Percentiles rank a stretch among this genome's conserved stretches.
Evolutionary conservation across 352 stramenopile genomes (phyloP).

Genomic region (Aphanomyces astaci): DNA sequence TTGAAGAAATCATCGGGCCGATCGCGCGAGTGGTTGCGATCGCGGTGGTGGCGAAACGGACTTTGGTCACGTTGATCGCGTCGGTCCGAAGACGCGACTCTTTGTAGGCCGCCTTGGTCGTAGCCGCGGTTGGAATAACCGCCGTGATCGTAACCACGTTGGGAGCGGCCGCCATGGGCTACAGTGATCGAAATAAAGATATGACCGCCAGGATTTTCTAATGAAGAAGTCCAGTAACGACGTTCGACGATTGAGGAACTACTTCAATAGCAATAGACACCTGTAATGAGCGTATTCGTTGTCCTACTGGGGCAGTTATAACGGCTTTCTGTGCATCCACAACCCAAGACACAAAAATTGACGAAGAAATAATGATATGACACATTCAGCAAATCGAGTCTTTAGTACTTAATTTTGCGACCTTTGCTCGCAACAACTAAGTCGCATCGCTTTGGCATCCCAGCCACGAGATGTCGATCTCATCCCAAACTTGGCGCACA

Average conservation of each 20-base stretch:
- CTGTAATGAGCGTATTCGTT: background rate
- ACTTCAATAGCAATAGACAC: background rate
- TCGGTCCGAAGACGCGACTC: no score
- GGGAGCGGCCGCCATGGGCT: no score
- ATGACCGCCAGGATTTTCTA: background rate
- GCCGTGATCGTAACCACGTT: no score
- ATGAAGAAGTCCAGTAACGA: background rate
- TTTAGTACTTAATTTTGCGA: slow-evolving; percentile 1
- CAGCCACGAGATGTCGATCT: background rate
- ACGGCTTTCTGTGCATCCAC: background rate
- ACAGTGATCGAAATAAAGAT: background rate
- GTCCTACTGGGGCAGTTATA: background rate
- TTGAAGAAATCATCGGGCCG: no score
- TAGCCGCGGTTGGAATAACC: no score
- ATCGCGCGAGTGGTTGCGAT: no score
- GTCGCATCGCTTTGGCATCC: background rate
- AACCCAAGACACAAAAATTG: background rate
- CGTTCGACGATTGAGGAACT: background rate
- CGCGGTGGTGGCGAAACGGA: no score
- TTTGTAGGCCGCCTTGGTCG: no score
- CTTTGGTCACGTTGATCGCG: no score
- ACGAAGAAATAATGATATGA: slow-evolving; percentile 1
- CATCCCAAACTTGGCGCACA: background rate
- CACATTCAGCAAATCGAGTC: background rate
- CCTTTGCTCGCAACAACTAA: background rate